These are phyloP conservation scores for Dimocarpus longan DNA, from an alignment of 345 rosid genomes.

Conservation along the genomic window DNA sequence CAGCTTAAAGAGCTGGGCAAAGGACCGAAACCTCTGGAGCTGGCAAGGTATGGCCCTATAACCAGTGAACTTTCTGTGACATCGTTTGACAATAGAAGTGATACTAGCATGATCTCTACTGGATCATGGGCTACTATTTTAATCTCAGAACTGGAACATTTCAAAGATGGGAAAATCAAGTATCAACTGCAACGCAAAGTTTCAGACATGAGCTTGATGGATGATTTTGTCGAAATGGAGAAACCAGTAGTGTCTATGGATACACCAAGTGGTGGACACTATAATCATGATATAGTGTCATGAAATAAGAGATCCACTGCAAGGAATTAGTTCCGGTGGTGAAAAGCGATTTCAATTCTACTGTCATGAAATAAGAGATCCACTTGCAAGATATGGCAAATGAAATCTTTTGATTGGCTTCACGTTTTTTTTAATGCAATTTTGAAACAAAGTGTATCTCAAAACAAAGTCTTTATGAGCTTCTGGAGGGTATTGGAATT, in stretches of 20 bases:
- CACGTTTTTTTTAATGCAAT: constrained; percentile 84
- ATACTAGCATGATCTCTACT: constrained; percentile 52
- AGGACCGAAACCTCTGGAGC: constrained; percentile 36
- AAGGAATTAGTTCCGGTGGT: constrained; percentile 37
- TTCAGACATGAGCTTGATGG: constrained; percentile 69
- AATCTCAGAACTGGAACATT: constrained; percentile 51
- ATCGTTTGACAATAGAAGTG: constrained; percentile 44
- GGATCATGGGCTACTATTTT: constrained; percentile 66
- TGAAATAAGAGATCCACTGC: no score
- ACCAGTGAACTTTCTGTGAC: constrained; percentile 33
- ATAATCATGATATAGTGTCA: neutral
- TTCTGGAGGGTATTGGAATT: constrained; percentile 76
- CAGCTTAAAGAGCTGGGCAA: constrained; percentile 31
- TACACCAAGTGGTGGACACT: constrained; percentile 29
- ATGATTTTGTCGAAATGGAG: constrained; percentile 83
- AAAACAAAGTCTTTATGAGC: constrained; percentile 48
- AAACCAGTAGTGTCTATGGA: constrained; percentile 62
- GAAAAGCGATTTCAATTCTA: constrained; percentile 15
- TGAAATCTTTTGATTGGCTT: constrained; percentile 81
- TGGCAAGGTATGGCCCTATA: constrained; percentile 29
- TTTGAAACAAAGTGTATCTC: constrained; percentile 64
- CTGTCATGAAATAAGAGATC: constrained; percentile 22
- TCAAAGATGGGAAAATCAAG: constrained; percentile 38
- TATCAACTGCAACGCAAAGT: constrained; percentile 30
- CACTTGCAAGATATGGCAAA: constrained; percentile 27